Evolutionary conservation across 2,329 filamentous ascomycete species (phyloP).

Genomic region (Stromatinia cepivora): DNA sequence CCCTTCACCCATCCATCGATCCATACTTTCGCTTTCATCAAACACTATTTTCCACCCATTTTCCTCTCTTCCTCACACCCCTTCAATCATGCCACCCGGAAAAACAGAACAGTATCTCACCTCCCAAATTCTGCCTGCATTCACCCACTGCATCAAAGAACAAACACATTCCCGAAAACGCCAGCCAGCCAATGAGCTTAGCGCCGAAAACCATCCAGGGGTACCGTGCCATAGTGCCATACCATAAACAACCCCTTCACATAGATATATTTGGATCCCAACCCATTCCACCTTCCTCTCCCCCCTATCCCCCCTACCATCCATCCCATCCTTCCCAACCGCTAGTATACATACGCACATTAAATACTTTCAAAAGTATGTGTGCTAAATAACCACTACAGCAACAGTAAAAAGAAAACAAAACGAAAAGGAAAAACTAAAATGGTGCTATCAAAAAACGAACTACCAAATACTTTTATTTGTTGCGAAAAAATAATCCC

Average conservation of each 20-base stretch:
- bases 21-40: background rate
- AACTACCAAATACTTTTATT: conserved; percentile 15
- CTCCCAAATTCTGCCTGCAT: background rate
- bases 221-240: conserved; percentile 2
- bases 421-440: background rate
- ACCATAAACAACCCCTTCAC: conserved; percentile 9
- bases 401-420: background rate
- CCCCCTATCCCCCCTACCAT: background rate
- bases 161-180: conserved; percentile 11
- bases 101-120: background rate
- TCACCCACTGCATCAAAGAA: background rate
- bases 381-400: conserved; percentile 13
- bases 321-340: conserved; percentile 1
- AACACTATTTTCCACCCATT: background rate
- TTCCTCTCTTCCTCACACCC: too few relatives aligned
- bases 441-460: conserved; percentile 3
- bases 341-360: conserved; percentile 17
- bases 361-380: conserved; percentile 13
- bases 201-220: background rate
- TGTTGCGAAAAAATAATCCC: conserved; percentile 9
- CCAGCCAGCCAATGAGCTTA: conserved; percentile 4
- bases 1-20: background rate
- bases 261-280: conserved; percentile 10
- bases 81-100: background rate
- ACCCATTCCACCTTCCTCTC: conserved; percentile 3